These are phyloP conservation scores for Cryptococcus sp. DNA, from an alignment of 1,284 basidiomycete species.

Conservation along the genomic window DNA sequence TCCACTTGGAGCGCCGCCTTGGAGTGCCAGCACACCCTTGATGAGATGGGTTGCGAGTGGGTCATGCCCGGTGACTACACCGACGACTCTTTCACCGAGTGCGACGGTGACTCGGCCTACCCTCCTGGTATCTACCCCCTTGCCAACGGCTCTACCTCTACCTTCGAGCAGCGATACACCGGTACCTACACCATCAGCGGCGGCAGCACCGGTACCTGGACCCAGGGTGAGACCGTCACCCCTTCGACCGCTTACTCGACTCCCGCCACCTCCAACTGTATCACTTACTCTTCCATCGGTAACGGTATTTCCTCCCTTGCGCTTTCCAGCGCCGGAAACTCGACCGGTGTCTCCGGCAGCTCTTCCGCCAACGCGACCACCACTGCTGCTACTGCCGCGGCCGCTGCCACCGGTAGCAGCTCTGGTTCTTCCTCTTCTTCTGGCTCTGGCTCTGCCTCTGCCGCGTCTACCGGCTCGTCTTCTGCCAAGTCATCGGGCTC, in stretches of 20 bases:
- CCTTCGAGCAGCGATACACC: conserved; percentile 55
- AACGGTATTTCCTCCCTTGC: conserved; percentile 37
- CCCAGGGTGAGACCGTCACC: conserved; percentile 51
- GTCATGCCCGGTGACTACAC: conserved; percentile 56
- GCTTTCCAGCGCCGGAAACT: conserved; percentile 19
- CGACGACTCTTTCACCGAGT: conserved; percentile 53
- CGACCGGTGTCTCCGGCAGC: conserved; percentile 15
- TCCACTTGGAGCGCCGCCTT: conserved; percentile 44
- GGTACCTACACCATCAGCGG: conserved; percentile 43
- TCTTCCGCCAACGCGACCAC: conserved; percentile 13
- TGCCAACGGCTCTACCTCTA: conserved; percentile 48
- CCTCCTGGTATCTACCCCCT: conserved; percentile 52
- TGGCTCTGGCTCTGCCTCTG: conserved; percentile 11
- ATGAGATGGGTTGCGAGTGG: conserved; percentile 55
- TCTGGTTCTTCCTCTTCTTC: conserved; percentile 16
- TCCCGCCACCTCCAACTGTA: conserved; percentile 52
- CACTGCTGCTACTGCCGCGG: conserved; percentile 15
- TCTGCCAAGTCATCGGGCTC: conserved; percentile 18
- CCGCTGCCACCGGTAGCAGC: conserved; percentile 14
- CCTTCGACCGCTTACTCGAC: conserved; percentile 44
- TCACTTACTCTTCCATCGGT: conserved; percentile 47
- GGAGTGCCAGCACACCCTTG: conserved; percentile 51
- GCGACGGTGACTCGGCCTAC: conserved; percentile 52
- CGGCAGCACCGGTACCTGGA: conserved; percentile 34
- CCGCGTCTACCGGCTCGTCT: conserved; percentile 10